Conservation (phyloP, 2,329 filamentous ascomycete species). For the Biscogniauxia mediterranea region DNA sequence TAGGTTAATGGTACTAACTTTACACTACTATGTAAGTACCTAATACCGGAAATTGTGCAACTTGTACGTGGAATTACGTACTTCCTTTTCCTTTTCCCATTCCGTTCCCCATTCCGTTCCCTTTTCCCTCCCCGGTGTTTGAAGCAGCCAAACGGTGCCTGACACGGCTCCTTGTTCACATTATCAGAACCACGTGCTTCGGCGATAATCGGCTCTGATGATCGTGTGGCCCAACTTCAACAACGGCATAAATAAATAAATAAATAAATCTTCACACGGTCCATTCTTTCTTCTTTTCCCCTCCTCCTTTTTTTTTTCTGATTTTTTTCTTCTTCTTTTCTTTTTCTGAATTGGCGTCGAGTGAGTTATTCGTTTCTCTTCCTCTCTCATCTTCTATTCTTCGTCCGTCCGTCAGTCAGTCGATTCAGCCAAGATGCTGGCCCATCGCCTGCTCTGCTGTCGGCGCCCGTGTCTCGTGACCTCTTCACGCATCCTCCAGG, state of each 20-base stretch:
- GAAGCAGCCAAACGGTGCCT: too few species aligned
- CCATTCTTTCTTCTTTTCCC: too few species aligned
- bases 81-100: too few species aligned
- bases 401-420: neutral
- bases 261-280: neutral
- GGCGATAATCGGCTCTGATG: neutral
- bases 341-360: neutral
- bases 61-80: neutral
- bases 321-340: neutral
- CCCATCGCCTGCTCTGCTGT: conserved; percentile 17
- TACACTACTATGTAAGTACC: too few species aligned
- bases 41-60: neutral
- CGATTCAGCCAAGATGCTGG: conserved; percentile 14
- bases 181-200: neutral
- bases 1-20: too few species aligned
- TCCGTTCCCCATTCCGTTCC: too few species aligned
- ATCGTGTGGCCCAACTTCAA: neutral
- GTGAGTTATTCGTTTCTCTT: neutral
- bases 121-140: neutral
- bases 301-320: too few species aligned
- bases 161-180: too few species aligned
- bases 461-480: conserved; percentile 20
- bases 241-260: neutral
- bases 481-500: conserved; percentile 12
- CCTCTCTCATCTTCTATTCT: neutral